Conservation (phyloP, 2,329 filamentous ascomycete species). For the Paradendryphiella salina region DNA sequence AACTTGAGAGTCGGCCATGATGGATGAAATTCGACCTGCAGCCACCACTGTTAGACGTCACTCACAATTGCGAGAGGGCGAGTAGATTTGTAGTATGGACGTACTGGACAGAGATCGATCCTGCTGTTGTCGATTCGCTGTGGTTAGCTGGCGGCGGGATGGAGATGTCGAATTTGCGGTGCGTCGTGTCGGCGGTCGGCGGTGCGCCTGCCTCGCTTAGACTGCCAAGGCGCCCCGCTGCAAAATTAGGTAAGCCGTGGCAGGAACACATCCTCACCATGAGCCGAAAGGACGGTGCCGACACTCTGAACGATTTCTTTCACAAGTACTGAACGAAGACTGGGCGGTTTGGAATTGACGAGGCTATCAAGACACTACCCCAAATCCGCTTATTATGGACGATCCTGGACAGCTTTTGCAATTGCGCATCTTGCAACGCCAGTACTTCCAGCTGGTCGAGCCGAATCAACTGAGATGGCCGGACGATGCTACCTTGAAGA, state of each 20-base stretch:
- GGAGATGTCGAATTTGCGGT: slow-evolving; percentile 33
- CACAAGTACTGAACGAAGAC: not conserved
- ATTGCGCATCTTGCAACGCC: slow-evolving; percentile 61
- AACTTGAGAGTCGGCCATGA: slow-evolving; percentile 77
- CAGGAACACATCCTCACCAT: slow-evolving; percentile 3
- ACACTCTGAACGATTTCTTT: not conserved
- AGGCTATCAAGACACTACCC: not conserved
- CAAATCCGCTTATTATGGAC: slow-evolving; percentile 17
- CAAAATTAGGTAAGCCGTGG: slow-evolving; percentile 29
- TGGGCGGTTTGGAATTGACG: not conserved
- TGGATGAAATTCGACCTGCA: slow-evolving; percentile 51
- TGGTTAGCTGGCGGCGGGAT: slow-evolving; percentile 41
- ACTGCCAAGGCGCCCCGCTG: slow-evolving; percentile 19
- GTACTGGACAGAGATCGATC: slow-evolving; percentile 44
- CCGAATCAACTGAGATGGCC: slow-evolving; percentile 66
- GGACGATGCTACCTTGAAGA: slow-evolving; percentile 59
- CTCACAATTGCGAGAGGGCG: slow-evolving; percentile 8
- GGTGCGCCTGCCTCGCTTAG: slow-evolving; percentile 17
- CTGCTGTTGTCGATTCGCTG: slow-evolving; percentile 38
- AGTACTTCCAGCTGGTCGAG: slow-evolving; percentile 79
- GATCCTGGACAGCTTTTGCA: slow-evolving; percentile 11
- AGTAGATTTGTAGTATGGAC: slow-evolving; percentile 18
- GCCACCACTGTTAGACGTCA: slow-evolving; percentile 19
- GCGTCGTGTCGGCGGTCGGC: slow-evolving; percentile 20
- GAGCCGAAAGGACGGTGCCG: not conserved